Evolutionary conservation across 2,329 filamentous ascomycete species (phyloP).

Genomic region (Botrytis tulipae): DNA sequence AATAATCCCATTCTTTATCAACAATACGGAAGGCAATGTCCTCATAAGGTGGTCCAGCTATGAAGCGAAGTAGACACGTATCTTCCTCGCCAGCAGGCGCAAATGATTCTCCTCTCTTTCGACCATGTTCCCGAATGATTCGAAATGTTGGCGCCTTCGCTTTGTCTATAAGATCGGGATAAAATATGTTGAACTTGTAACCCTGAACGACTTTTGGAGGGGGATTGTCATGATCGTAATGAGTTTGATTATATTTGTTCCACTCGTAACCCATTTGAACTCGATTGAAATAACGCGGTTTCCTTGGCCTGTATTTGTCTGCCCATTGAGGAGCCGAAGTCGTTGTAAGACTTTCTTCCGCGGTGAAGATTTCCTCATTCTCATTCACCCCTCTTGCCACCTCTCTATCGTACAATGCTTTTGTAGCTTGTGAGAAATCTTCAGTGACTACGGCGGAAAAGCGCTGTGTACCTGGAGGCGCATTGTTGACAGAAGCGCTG

Average conservation of each 20-base stretch:
- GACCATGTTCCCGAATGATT: slow-evolving; percentile 89
- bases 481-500: slow-evolving; percentile 44
- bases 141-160: slow-evolving; percentile 92
- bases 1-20: slow-evolving; percentile 99
- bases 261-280: slow-evolving; percentile 99
- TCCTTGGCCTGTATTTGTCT: slow-evolving; percentile 81
- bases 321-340: slow-evolving; percentile 72
- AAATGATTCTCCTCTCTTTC: slow-evolving; percentile 86
- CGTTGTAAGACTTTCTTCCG: slow-evolving; percentile 75
- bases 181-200: slow-evolving; percentile 99
- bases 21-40: slow-evolving; percentile 97
- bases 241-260: slow-evolving; percentile 99
- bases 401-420: slow-evolving; percentile 87
- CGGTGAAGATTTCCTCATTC: slow-evolving; percentile 92
- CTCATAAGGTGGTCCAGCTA: slow-evolving; percentile 92
- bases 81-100: slow-evolving; percentile 94
- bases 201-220: slow-evolving; percentile 97
- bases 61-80: slow-evolving; percentile 93
- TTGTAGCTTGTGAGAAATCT: slow-evolving; percentile 83
- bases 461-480: slow-evolving; percentile 57
- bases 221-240: slow-evolving; percentile 98
- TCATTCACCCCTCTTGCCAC: slow-evolving; percentile 87
- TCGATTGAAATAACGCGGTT: slow-evolving; percentile 95
- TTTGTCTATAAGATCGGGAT: slow-evolving; percentile 94
- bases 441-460: slow-evolving; percentile 70